phyloP scores from a whole-genome alignment of 495 filamentous ascomycete species.

The Cercophora newfieldiana region DNA sequence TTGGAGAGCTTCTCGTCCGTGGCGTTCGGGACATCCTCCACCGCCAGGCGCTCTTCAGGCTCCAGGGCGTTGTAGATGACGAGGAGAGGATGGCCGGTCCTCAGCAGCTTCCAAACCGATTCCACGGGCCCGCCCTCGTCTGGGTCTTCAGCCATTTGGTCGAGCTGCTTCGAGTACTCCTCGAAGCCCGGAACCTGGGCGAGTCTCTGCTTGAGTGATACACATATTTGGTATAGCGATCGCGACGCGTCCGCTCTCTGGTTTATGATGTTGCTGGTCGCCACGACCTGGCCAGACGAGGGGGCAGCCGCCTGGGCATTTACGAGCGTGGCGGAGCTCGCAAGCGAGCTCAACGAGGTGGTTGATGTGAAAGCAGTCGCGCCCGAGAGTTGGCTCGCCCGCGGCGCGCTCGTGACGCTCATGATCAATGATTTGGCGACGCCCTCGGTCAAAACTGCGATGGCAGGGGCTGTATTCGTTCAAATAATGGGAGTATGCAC shows the following conservation, averaged over 20 bases:
- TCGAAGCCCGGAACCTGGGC: constrained; percentile 82
- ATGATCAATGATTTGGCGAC: constrained; percentile 40
- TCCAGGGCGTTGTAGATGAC: constrained; percentile 83
- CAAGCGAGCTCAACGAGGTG: constrained; percentile 50
- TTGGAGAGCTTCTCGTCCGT: constrained; percentile 67
- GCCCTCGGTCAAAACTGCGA: constrained; percentile 41
- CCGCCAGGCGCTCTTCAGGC: constrained; percentile 61
- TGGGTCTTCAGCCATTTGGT: constrained; percentile 43
- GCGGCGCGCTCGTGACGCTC: constrained; percentile 43
- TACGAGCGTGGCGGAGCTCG: constrained; percentile 41
- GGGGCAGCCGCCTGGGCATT: constrained; percentile 32
- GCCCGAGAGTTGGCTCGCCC: constrained; percentile 56
- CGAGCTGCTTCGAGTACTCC: constrained; percentile 64
- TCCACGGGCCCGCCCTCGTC: constrained; percentile 80
- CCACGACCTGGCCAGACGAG: constrained; percentile 59
- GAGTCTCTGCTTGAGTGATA: constrained; percentile 76
- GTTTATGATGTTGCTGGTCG: constrained; percentile 92
- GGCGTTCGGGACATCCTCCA: constrained; percentile 57
- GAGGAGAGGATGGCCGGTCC: constrained; percentile 80
- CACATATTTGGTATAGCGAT: constrained; percentile 93
- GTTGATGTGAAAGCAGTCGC: constrained; percentile 50
- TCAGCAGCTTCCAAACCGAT: constrained; percentile 84
- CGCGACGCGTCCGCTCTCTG: constrained; percentile 81
- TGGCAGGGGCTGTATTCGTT: constrained; percentile 54
- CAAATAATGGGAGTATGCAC: constrained; percentile 53